Evolutionary conservation across 345 rosid species (phyloP).

Genomic region (Ceriops zippeliana): DNA sequence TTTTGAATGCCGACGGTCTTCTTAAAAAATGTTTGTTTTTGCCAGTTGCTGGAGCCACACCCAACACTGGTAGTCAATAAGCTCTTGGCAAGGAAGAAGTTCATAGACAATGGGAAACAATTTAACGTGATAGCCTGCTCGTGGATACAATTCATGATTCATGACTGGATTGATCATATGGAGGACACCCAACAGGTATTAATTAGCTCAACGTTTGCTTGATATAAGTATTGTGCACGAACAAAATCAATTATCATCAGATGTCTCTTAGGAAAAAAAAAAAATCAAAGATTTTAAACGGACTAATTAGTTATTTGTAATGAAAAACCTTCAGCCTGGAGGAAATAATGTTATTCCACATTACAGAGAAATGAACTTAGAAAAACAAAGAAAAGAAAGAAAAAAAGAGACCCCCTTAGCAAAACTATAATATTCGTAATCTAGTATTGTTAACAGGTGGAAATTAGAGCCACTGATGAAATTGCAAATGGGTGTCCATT

Average conservation of each 20-base stretch:
- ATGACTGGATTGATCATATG: constrained; percentile 84
- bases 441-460: constrained; percentile 35
- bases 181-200: constrained; percentile 65
- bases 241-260: no score
- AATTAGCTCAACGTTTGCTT: not conserved
- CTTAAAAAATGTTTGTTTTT: not conserved
- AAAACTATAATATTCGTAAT: not conserved
- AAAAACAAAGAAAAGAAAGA: not conserved
- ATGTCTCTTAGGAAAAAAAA: no score
- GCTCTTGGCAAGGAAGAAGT: constrained; percentile 51
- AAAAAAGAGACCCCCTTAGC: not conserved
- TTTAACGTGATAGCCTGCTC: constrained; percentile 75
- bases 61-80: constrained; percentile 64
- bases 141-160: constrained; percentile 86
- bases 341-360: no score
- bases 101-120: constrained; percentile 57
- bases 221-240: no score
- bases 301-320: no score
- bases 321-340: no score
- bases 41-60: constrained; percentile 68
- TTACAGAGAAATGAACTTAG: not conserved
- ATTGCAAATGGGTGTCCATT: constrained; percentile 55
- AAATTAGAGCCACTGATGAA: constrained; percentile 51
- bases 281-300: no score
- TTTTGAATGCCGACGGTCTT: no score